Percentiles rank a stretch among this genome's conserved stretches.
Conservation (phyloP, 345 rosid species). For the Arabis alpina region DNA sequence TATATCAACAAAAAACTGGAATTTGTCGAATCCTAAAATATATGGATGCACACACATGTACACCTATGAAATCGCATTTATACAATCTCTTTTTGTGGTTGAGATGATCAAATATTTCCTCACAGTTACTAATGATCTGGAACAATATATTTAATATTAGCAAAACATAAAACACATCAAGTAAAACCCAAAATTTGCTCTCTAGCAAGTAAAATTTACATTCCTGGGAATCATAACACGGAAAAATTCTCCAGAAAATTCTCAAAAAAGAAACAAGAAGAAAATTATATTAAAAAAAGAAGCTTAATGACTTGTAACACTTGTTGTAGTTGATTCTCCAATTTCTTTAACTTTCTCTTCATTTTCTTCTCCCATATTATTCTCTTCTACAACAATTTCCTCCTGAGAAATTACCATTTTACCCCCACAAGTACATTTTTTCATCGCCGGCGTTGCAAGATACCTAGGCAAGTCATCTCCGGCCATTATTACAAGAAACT, state of each 20-base stretch:
- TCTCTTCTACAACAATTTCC: slow-evolving; percentile 27
- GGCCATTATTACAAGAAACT: slow-evolving; percentile 72
- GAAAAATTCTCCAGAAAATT: slow-evolving; percentile 21
- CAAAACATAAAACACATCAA: slow-evolving; percentile 16
- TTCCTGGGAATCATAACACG: slow-evolving; percentile 39
- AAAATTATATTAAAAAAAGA: not conserved
- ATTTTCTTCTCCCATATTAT: slow-evolving; percentile 37
- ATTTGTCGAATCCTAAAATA: not conserved
- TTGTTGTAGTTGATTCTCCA: slow-evolving; percentile 33
- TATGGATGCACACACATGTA: slow-evolving; percentile 9
- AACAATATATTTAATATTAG: slow-evolving; percentile 13
- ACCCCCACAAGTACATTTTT: slow-evolving; percentile 46
- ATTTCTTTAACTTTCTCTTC: slow-evolving; percentile 51
- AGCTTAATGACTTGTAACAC: slow-evolving; percentile 43
- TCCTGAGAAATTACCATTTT: slow-evolving; percentile 25
- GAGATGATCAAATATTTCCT: slow-evolving; percentile 16
- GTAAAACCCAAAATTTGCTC: slow-evolving; percentile 34
- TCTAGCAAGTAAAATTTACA: slow-evolving; percentile 51
- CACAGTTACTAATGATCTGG: slow-evolving; percentile 1
- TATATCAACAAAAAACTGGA: not conserved
- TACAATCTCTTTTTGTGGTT: not conserved
- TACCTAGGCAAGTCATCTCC: slow-evolving; percentile 71
- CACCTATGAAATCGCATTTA: slow-evolving; percentile 8
- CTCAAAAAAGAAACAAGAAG: slow-evolving; percentile 4
- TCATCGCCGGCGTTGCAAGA: slow-evolving; percentile 67